These are phyloP conservation scores for Rhodotorula taiwanensis DNA, from an alignment of 768 basidiomycete genomes.

Conservation along the genomic window DNA sequence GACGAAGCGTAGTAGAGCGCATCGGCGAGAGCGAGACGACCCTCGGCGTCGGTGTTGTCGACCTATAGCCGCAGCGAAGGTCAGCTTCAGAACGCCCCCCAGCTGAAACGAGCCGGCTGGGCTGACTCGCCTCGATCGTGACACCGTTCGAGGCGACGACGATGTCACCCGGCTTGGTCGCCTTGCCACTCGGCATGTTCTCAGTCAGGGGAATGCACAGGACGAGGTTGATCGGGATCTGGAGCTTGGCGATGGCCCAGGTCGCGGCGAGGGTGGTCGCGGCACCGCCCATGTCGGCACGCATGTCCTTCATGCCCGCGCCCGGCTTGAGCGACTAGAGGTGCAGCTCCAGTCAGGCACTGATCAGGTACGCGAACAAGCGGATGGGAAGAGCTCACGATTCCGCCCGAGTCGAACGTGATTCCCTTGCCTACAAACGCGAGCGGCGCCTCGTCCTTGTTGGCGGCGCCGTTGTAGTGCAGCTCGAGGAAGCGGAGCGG, in stretches of 20 bases:
- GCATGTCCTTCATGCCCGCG: constrained; percentile 49
- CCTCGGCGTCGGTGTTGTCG: constrained; percentile 79
- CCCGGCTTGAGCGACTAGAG: constrained; percentile 69
- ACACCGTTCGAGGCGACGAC: constrained; percentile 50
- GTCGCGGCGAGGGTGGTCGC: constrained; percentile 67
- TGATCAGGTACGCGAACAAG: too few species aligned
- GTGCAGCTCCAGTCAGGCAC: too few species aligned
- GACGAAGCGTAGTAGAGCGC: constrained; percentile 76
- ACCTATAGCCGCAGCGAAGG: constrained; percentile 54
- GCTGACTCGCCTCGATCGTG: constrained; percentile 71
- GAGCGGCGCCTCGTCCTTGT: constrained; percentile 48
- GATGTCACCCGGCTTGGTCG: constrained; percentile 63
- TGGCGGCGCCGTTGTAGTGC: constrained; percentile 69
- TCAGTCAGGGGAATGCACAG: constrained; percentile 69
- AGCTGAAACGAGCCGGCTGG: constrained; percentile 50
- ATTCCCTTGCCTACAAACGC: constrained; percentile 65
- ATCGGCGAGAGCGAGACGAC: constrained; percentile 51
- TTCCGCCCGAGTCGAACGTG: constrained; percentile 70
- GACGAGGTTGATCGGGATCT: constrained; percentile 72
- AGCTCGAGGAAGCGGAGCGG: constrained; percentile 84
- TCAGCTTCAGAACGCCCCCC: constrained; percentile 37
- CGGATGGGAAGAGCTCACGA: constrained; percentile 1
- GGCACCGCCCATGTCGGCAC: constrained; percentile 54
- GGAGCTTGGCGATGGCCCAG: constrained; percentile 70
- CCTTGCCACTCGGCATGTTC: constrained; percentile 64